Evolutionary conservation across 805 yeast genomes (phyloP).

Genomic region (Candida sphagnicola): DNA sequence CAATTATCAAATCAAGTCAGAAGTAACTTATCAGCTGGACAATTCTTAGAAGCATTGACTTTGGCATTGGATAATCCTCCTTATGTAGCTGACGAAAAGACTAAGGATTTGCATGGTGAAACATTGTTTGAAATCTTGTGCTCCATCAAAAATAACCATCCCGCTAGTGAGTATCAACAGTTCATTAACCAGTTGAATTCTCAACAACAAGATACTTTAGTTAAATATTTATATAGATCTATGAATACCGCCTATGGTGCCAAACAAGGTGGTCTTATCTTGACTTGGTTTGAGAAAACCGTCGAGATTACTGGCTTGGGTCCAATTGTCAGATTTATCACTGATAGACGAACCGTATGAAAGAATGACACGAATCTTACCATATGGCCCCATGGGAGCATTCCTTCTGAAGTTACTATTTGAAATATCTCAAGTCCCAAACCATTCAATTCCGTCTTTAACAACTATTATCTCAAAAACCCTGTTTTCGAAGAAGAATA

Average conservation of each 20-base stretch:
- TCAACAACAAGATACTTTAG: constrained; percentile 70
- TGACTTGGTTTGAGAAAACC: constrained; percentile 91
- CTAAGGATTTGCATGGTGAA: constrained; percentile 43
- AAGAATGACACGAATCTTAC: no score
- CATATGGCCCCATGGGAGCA: no score
- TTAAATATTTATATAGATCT: constrained; percentile 82
- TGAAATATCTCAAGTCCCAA: no score
- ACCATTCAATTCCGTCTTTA: no score
- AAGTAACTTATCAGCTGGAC: constrained; percentile 64
- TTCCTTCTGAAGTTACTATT: no score
- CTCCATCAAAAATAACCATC: constrained; percentile 48
- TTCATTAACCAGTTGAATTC: constrained; percentile 56
- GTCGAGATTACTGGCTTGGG: constrained; percentile 84
- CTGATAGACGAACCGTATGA: constrained; percentile 78
- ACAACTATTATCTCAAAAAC: no score
- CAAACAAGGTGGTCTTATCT: constrained; percentile 78
- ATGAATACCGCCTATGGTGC: constrained; percentile 77
- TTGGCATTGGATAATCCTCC: constrained; percentile 72
- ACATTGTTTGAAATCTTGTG: constrained; percentile 65
- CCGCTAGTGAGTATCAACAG: constrained; percentile 60
- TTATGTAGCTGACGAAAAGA: constrained; percentile 64
- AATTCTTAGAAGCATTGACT: constrained; percentile 61
- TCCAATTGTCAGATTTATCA: constrained; percentile 78
- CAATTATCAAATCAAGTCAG: constrained; percentile 56
- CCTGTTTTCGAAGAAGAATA: no score